Conservation (phyloP, 1,284 basidiomycete species). For the Pholiota adiposa region DNA sequence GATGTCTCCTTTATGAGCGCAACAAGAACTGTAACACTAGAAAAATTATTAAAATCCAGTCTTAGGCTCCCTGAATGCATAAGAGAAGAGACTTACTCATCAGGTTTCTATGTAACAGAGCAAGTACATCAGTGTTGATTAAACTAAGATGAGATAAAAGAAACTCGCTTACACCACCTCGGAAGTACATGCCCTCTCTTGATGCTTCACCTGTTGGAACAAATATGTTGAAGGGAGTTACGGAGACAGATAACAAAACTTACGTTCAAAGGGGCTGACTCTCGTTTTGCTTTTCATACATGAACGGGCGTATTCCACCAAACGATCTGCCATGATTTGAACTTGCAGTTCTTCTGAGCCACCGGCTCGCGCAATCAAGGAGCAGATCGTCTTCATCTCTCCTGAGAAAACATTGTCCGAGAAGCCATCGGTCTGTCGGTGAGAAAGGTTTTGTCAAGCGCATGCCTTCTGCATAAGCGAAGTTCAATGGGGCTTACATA, state of each 20-base stretch:
- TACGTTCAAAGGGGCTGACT: conserved; percentile 74
- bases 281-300: conserved; percentile 70
- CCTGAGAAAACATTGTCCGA: conserved; percentile 84
- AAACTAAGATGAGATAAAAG: conserved; percentile 3
- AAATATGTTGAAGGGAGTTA: conserved; percentile 6
- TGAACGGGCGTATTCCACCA: conserved; percentile 69
- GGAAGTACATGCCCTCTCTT: conserved; percentile 63
- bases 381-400: conserved; percentile 72
- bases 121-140: conserved; percentile 2
- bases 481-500: conserved; percentile 52
- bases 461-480: neutral
- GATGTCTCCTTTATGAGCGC: conserved; percentile 60
- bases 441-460: conserved; percentile 2
- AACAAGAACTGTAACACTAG: conserved; percentile 63
- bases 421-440: conserved; percentile 78
- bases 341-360: conserved; percentile 63
- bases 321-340: conserved; percentile 70
- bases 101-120: conserved; percentile 40
- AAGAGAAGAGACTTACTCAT: conserved; percentile 41
- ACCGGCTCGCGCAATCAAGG: conserved; percentile 59
- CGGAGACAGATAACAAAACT: conserved; percentile 28
- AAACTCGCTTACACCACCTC: conserved; percentile 65
- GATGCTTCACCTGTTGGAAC: conserved; percentile 56
- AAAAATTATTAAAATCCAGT: neutral
- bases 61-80: neutral